These are phyloP conservation scores for Takakia lepidozioides DNA, from an alignment of 225 moss, liverwort and hornwort genomes.

Conservation along the genomic window DNA sequence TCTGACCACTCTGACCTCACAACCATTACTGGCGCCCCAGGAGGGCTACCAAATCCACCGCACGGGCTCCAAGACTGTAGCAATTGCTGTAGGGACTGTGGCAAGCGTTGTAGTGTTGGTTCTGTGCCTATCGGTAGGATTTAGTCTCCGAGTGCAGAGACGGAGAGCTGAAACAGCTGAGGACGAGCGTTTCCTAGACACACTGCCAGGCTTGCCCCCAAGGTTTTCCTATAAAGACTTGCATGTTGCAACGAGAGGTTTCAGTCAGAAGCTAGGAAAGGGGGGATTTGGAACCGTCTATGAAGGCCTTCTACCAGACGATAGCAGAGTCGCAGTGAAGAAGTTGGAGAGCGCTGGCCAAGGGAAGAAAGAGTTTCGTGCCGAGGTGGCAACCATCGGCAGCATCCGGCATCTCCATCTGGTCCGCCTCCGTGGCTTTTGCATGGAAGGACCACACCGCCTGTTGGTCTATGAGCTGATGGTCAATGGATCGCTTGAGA, in stretches of 20 bases:
- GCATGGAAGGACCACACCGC: constrained; percentile 40
- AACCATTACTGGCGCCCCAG: too few species aligned
- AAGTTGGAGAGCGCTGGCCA: constrained; percentile 30
- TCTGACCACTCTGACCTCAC: not conserved
- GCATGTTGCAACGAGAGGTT: constrained; percentile 41
- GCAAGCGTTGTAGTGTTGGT: not conserved
- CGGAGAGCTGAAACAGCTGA: not conserved
- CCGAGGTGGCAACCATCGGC: too few species aligned
- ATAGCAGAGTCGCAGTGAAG: constrained; percentile 57
- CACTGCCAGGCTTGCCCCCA: constrained; percentile 19
- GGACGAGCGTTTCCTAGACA: constrained; percentile 4
- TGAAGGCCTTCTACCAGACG: constrained; percentile 37
- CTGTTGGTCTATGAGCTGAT: constrained; percentile 59
- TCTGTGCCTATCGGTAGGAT: too few species aligned
- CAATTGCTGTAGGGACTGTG: not conserved
- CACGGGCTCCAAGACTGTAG: constrained; percentile 3
- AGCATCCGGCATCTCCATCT: constrained; percentile 44
- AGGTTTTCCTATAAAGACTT: constrained; percentile 51
- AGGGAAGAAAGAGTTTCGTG: constrained; percentile 39
- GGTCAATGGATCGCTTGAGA: constrained; percentile 48
- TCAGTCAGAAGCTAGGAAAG: constrained; percentile 34
- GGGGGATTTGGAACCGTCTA: constrained; percentile 54
- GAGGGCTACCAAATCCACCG: not conserved
- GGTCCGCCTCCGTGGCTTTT: constrained; percentile 45
- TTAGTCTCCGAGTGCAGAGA: constrained; percentile 1